These are phyloP conservation scores for Lachnellula arida DNA, from an alignment of 2,329 filamentous ascomycete genomes.

Conservation along the genomic window DNA sequence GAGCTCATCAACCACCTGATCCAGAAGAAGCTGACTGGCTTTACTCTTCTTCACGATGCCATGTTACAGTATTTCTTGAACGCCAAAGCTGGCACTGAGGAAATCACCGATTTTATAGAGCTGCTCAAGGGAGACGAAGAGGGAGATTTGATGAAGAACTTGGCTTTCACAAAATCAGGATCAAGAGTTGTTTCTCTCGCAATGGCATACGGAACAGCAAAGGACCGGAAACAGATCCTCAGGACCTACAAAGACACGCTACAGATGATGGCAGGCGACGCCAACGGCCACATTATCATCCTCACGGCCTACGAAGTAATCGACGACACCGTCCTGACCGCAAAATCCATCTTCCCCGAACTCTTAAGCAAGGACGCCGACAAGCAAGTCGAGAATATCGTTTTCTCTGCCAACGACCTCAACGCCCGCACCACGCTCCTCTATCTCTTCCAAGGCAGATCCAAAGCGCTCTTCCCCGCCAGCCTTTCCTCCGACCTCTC, in stretches of 20 bases:
- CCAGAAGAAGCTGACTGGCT: conserved; percentile 94
- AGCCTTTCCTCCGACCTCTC: conserved; percentile 63
- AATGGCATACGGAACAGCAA: conserved; percentile 79
- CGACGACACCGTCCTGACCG: conserved; percentile 86
- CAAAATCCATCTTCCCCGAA: conserved; percentile 83
- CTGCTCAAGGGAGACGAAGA: conserved; percentile 87
- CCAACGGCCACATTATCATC: conserved; percentile 73
- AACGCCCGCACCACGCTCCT: conserved; percentile 65
- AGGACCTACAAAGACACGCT: conserved; percentile 88
- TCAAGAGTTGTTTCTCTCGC: conserved; percentile 75
- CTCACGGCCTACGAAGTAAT: conserved; percentile 85
- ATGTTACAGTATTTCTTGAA: conserved; percentile 96
- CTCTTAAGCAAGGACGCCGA: conserved; percentile 69
- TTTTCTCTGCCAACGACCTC: conserved; percentile 60
- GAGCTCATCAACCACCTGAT: conserved; percentile 88
- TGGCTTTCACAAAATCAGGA: conserved; percentile 91
- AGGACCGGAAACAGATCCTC: conserved; percentile 86
- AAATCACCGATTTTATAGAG: conserved; percentile 83
- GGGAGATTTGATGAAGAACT: conserved; percentile 86
- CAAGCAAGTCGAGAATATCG: conserved; percentile 57
- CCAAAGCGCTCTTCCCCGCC: conserved; percentile 55
- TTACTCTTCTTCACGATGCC: conserved; percentile 96
- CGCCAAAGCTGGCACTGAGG: conserved; percentile 69
- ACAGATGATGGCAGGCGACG: conserved; percentile 77
- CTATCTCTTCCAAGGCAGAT: conserved; percentile 72